Percentiles rank a stretch among this genome's conserved stretches.
These are phyloP conservation scores for Xylariaceae sp. DNA, from an alignment of 2,329 filamentous ascomycete genomes.

Conservation along the genomic window DNA sequence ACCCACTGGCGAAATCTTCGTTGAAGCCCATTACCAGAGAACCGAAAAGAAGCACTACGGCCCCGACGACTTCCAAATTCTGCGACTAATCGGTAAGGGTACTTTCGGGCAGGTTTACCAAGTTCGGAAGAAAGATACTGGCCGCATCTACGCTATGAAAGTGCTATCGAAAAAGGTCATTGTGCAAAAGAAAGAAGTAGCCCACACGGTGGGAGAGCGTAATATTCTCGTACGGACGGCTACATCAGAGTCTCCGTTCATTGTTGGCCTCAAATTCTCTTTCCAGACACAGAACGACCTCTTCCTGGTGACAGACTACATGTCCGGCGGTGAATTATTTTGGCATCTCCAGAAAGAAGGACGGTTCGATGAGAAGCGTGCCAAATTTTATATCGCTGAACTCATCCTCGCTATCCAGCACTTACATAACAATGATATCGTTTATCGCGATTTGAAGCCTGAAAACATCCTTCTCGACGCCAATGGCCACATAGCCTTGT, in stretches of 20 bases:
- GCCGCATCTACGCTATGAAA: slow-evolving; percentile 98
- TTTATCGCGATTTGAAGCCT: slow-evolving; percentile 94
- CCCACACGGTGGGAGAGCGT: slow-evolving; percentile 92
- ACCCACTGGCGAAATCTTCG: slow-evolving; percentile 81
- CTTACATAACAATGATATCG: slow-evolving; percentile 93
- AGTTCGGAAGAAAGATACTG: slow-evolving; percentile 93
- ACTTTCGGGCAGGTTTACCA: slow-evolving; percentile 99
- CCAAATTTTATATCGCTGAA: slow-evolving; percentile 98
- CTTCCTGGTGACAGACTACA: slow-evolving; percentile 98
- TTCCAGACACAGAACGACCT: slow-evolving; percentile 97
- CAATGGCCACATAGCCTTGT: slow-evolving; percentile 95
- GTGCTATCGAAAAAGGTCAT: slow-evolving; percentile 99
- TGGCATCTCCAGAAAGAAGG: slow-evolving; percentile 98
- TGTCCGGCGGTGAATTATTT: slow-evolving; percentile 97
- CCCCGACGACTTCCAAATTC: slow-evolving; percentile 90
- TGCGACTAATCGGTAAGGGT: slow-evolving; percentile 95
- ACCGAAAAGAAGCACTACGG: slow-evolving; percentile 89
- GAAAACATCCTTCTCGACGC: slow-evolving; percentile 97
- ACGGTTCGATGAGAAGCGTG: slow-evolving; percentile 87
- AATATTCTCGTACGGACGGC: slow-evolving; percentile 97
- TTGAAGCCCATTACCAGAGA: slow-evolving; percentile 81
- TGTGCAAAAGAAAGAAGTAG: slow-evolving; percentile 98
- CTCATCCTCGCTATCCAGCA: slow-evolving; percentile 93
- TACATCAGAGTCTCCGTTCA: slow-evolving; percentile 93
- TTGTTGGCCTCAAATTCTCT: slow-evolving; percentile 96